These are phyloP conservation scores for Entomortierella lignicola DNA, from an alignment of 192 early-diverging fungal genomes.

Conservation along the genomic window DNA sequence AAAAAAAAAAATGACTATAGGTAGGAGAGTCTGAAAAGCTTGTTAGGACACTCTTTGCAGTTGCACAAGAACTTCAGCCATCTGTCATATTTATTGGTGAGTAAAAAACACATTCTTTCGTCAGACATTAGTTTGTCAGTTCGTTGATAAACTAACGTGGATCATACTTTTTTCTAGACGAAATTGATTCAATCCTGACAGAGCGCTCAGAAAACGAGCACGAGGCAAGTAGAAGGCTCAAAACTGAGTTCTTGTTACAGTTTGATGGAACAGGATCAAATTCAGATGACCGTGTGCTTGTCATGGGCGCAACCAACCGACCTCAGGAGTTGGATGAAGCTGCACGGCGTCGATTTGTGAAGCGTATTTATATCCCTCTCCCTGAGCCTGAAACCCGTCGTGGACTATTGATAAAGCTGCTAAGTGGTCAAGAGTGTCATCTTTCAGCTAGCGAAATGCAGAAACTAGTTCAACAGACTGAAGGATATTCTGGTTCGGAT, in stretches of 20 bases:
- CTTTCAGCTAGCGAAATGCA: constrained; percentile 68
- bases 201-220: constrained; percentile 86
- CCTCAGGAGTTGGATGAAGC: constrained; percentile 91
- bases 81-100: constrained; percentile 90
- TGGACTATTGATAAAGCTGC: constrained; percentile 67
- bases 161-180: constrained; percentile 14
- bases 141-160: too few species aligned
- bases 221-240: constrained; percentile 85
- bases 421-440: constrained; percentile 66
- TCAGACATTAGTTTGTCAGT: not conserved
- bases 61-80: constrained; percentile 83
- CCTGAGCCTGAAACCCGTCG: constrained; percentile 75
- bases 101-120: not conserved
- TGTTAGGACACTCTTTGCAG: constrained; percentile 87
- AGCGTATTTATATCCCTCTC: constrained; percentile 82
- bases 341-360: constrained; percentile 81
- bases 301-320: constrained; percentile 95
- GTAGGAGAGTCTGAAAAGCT: constrained; percentile 86
- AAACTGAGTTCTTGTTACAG: constrained; percentile 89
- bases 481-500: constrained; percentile 87
- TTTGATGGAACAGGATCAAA: constrained; percentile 75
- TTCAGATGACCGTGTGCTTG: constrained; percentile 71
- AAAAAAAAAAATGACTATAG: too few species aligned
- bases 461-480: constrained; percentile 66
- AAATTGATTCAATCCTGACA: constrained; percentile 87